phyloP scores from a whole-genome alignment of 345 rosid genomes.

The Cardamine chenopodiifolia region DNA sequence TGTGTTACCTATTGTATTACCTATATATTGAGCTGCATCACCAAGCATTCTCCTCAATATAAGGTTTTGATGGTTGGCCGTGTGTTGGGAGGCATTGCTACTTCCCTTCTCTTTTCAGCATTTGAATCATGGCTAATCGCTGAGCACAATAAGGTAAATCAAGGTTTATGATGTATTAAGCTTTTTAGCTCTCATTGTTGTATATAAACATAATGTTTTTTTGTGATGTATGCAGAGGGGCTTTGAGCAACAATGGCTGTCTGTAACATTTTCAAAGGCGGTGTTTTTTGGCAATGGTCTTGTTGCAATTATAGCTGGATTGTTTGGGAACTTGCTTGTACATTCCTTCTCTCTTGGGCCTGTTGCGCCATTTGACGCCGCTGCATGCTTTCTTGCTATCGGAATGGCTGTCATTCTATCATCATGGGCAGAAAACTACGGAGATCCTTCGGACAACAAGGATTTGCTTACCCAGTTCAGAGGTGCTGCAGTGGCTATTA shows the following conservation, averaged over 20 bases:
- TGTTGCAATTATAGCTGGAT: slow-evolving; percentile 86
- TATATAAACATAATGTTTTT: neutral
- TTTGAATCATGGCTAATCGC: slow-evolving; percentile 99
- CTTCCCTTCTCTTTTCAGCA: slow-evolving; percentile 92
- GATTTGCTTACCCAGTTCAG: slow-evolving; percentile 89
- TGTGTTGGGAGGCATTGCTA: slow-evolving; percentile 94
- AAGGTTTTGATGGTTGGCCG: slow-evolving; percentile 94
- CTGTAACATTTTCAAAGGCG: slow-evolving; percentile 93
- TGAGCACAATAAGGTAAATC: slow-evolving; percentile 86
- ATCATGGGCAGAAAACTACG: slow-evolving; percentile 91
- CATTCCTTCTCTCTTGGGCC: slow-evolving; percentile 84
- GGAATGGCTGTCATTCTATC: slow-evolving; percentile 92
- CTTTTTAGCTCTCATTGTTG: neutral
- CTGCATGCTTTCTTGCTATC: slow-evolving; percentile 90
- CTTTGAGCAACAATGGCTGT: slow-evolving; percentile 93
- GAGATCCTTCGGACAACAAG: slow-evolving; percentile 90
- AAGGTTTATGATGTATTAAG: slow-evolving; percentile 6
- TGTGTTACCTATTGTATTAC: slow-evolving; percentile 88
- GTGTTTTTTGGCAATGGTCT: slow-evolving; percentile 96
- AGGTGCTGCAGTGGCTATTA: slow-evolving; percentile 94
- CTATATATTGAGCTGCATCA: slow-evolving; percentile 89
- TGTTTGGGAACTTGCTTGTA: slow-evolving; percentile 87
- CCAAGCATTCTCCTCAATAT: slow-evolving; percentile 97
- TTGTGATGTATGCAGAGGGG: slow-evolving; percentile 63
- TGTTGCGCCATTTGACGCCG: slow-evolving; percentile 98